These are phyloP conservation scores for Dactylellina drechsleri DNA, from an alignment of 2,329 filamentous ascomycete species.

Conservation along the genomic window DNA sequence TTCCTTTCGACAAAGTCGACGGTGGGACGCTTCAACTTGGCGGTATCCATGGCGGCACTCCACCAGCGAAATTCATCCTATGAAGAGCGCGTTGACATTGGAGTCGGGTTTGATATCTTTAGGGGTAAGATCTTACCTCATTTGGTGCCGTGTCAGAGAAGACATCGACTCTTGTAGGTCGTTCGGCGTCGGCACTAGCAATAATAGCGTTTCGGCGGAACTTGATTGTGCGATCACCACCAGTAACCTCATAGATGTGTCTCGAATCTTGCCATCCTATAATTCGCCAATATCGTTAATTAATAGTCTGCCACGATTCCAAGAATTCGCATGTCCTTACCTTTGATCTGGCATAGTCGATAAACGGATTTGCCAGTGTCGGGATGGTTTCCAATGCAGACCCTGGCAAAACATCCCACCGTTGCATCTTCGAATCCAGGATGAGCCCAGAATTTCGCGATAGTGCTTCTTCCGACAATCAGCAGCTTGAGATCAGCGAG, in stretches of 20 bases:
- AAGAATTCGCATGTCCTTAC: conserved; percentile 64
- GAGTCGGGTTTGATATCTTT: background rate
- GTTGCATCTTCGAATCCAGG: conserved; percentile 86
- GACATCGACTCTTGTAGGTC: conserved; percentile 76
- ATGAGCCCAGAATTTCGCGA: conserved; percentile 91
- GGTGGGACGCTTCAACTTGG: conserved; percentile 74
- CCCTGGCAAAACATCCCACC: conserved; percentile 78
- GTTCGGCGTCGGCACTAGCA: conserved; percentile 32
- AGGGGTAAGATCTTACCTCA: conserved; percentile 70
- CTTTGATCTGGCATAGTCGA: conserved; percentile 87
- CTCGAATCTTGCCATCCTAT: conserved; percentile 47
- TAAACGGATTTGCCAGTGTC: conserved; percentile 78
- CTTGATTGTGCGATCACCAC: conserved; percentile 35
- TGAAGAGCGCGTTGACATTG: conserved; percentile 57
- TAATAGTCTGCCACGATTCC: background rate
- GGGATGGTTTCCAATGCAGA: conserved; percentile 81
- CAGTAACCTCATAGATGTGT: conserved; percentile 35
- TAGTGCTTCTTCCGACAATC: conserved; percentile 83
- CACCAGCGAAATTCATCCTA: conserved; percentile 84
- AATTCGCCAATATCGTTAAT: background rate
- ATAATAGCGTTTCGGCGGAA: conserved; percentile 48
- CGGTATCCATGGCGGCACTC: conserved; percentile 76
- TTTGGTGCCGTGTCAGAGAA: conserved; percentile 87
- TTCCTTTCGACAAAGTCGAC: conserved; percentile 56
- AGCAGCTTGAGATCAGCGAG: conserved; percentile 63